Evolutionary conservation across 768 basidiomycete species (phyloP).

Genomic region (Mrakia hoshinonis): DNA sequence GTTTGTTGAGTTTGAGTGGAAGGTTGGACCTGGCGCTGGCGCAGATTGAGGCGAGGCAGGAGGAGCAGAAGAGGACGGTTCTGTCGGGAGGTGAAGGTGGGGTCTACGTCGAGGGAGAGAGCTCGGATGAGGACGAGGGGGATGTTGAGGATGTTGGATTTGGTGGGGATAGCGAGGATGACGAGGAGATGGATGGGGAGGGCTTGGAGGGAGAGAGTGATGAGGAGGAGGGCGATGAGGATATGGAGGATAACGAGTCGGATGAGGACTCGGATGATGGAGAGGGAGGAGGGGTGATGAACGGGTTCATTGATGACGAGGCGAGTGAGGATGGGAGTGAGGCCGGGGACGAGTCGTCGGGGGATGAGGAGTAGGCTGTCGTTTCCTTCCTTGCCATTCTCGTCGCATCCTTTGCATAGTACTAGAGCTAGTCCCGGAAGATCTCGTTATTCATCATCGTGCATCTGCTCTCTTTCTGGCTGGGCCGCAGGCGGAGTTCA

Average conservation of each 20-base stretch:
- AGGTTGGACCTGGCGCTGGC: slow-evolving; percentile 87
- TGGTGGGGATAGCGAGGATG: slow-evolving; percentile 33
- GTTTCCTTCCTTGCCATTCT: too few species aligned
- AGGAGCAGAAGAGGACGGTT: slow-evolving; percentile 39
- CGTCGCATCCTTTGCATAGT: too few species aligned
- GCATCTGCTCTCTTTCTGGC: too few species aligned
- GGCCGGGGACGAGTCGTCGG: slow-evolving; percentile 14
- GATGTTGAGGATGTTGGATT: slow-evolving; percentile 32
- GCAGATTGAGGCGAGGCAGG: slow-evolving; percentile 75
- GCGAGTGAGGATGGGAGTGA: slow-evolving; percentile 22
- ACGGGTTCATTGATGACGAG: slow-evolving; percentile 26
- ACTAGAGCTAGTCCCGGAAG: too few species aligned
- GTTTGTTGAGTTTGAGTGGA: slow-evolving; percentile 73
- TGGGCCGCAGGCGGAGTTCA: too few species aligned
- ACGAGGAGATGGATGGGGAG: slow-evolving; percentile 45
- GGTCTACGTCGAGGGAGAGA: slow-evolving; percentile 72
- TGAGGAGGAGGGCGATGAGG: slow-evolving; percentile 63
- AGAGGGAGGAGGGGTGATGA: slow-evolving; percentile 11
- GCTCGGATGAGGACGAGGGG: slow-evolving; percentile 51
- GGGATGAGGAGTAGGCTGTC: slow-evolving; percentile 17
- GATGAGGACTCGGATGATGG: slow-evolving; percentile 2
- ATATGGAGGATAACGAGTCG: slow-evolving; percentile 37
- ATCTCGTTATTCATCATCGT: too few species aligned
- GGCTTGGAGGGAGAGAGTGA: slow-evolving; percentile 47
- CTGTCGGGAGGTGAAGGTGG: slow-evolving; percentile 35